A percentile compares a stretch with the other conserved stretches of the same genome.
Conservation (phyloP, 2,329 filamentous ascomycete genomes). For the Lachnellula suecica region DNA sequence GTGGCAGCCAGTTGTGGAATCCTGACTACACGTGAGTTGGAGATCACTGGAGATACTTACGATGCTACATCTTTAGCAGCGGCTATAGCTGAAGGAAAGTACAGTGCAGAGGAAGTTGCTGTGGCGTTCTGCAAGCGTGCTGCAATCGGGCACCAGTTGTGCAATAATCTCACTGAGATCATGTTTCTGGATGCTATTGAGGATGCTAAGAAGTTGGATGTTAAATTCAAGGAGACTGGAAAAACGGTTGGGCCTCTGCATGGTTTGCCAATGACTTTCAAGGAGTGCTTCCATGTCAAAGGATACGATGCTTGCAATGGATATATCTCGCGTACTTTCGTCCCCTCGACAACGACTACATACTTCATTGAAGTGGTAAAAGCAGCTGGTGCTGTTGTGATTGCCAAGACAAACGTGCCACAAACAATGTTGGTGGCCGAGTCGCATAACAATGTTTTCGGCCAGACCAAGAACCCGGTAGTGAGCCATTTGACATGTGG, state of each 20-base stretch:
- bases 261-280: slow-evolving; percentile 54
- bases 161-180: slow-evolving; percentile 46
- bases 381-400: slow-evolving; percentile 57
- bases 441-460: slow-evolving; percentile 60
- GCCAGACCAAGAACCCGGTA: slow-evolving; percentile 66
- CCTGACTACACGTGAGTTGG: slow-evolving; percentile 23
- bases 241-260: slow-evolving; percentile 58
- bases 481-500: slow-evolving; percentile 77
- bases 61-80: slow-evolving; percentile 29
- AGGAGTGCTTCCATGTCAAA: slow-evolving; percentile 57
- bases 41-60: slow-evolving; percentile 28
- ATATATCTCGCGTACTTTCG: slow-evolving; percentile 52
- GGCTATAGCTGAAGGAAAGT: slow-evolving; percentile 16
- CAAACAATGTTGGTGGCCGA: slow-evolving; percentile 55
- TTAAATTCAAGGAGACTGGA: slow-evolving; percentile 37
- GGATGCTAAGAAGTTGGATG: slow-evolving; percentile 45
- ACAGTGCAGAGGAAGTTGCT: slow-evolving; percentile 37
- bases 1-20: slow-evolving; percentile 25
- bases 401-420: slow-evolving; percentile 70
- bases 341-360: slow-evolving; percentile 52
- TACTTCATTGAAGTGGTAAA: slow-evolving; percentile 56
- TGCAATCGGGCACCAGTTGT: slow-evolving; percentile 47
- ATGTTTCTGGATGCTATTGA: slow-evolving; percentile 48
- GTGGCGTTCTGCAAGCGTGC: slow-evolving; percentile 51
- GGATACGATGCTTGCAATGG: slow-evolving; percentile 52